Evolutionary conservation across 108 stramenopile species (phyloP).

Genomic region (Cyclotella atomus): DNA sequence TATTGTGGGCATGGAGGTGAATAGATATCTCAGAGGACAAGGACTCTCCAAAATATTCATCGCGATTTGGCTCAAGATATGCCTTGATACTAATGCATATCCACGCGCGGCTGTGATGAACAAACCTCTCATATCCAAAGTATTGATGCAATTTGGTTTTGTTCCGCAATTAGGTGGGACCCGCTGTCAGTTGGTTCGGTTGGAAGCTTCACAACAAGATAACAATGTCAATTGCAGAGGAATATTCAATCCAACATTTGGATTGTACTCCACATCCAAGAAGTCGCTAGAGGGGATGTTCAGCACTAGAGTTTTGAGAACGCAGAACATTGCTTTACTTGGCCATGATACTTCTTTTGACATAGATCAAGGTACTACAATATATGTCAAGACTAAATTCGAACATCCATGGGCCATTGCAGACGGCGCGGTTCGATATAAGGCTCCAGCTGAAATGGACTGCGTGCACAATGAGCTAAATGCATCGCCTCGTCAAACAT

Average conservation of each 20-base stretch:
- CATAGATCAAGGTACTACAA: conserved; percentile 1
- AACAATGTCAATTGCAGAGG: neutral
- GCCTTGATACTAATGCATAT: conserved; percentile 34
- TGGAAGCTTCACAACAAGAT: conserved; percentile 13
- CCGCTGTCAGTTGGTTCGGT: conserved; percentile 32
- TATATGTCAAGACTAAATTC: conserved; percentile 43
- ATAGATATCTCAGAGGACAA: conserved; percentile 31
- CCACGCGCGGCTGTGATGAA: conserved; percentile 55
- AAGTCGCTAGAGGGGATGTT: conserved; percentile 37
- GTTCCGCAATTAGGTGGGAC: conserved; percentile 42
- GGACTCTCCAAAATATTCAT: conserved; percentile 46
- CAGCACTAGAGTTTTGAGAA: conserved; percentile 34
- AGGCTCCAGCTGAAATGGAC: conserved; percentile 17
- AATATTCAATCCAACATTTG: conserved; percentile 21
- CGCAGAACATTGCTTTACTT: conserved; percentile 45
- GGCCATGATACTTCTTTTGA: neutral
- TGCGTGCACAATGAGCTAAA: neutral
- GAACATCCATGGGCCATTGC: conserved; percentile 39
- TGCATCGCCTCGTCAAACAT: neutral
- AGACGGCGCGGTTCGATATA: conserved; percentile 34
- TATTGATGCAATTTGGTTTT: conserved; percentile 46
- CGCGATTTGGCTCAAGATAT: conserved; percentile 49
- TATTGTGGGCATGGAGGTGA: conserved; percentile 52
- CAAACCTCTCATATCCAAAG: conserved; percentile 46
- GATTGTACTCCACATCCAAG: conserved; percentile 36